phyloP scores from a whole-genome alignment of 225 moss, liverwort and hornwort genomes.

The Antitrichia curtipendula region DNA sequence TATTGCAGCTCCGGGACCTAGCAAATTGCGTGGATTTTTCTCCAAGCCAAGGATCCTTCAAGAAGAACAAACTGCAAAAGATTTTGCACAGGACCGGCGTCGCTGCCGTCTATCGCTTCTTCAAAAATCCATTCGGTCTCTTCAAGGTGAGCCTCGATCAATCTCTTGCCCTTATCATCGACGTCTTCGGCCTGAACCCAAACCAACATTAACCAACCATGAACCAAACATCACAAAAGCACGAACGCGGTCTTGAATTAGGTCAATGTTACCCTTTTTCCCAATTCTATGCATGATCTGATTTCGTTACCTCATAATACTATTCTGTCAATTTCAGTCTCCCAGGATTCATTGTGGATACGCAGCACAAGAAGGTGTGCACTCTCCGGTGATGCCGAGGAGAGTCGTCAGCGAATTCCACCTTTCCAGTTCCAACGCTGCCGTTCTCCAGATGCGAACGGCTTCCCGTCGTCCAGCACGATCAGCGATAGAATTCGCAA shows the following conservation, averaged over 20 bases:
- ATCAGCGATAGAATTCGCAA: neutral
- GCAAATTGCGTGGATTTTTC: neutral
- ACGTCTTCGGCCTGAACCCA: neutral
- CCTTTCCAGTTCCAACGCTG: neutral
- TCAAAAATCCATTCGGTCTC: neutral
- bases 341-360: neutral
- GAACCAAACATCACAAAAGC: neutral
- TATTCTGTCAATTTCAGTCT: neutral
- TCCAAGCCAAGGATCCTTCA: neutral
- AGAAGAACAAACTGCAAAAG: neutral
- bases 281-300: too few relatives aligned
- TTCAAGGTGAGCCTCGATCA: neutral
- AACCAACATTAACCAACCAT: neutral
- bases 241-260: neutral
- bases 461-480: neutral
- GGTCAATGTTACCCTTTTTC: neutral
- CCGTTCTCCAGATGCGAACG: neutral
- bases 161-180: neutral
- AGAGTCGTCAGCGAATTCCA: neutral
- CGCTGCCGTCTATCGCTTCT: neutral
- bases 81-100: neutral
- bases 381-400: neutral
- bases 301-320: neutral
- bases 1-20: neutral
- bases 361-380: neutral